phyloP scores from a whole-genome alignment of 352 stramenopile species.

The Phytophthora chlamydospora region DNA sequence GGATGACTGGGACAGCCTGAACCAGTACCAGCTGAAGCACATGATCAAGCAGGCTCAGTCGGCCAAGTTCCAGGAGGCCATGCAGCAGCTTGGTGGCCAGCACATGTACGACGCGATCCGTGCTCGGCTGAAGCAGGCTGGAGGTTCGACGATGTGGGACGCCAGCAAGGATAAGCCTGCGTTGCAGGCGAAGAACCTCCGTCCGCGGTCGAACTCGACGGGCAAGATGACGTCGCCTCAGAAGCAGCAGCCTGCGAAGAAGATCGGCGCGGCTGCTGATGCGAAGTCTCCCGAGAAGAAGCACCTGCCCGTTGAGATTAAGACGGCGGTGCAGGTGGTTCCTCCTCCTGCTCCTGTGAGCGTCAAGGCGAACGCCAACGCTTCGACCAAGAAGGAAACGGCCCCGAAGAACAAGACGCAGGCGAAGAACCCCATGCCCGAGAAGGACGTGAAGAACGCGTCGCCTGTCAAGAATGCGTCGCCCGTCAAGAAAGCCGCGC shows the following conservation, averaged over 20 bases:
- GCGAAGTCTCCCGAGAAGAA: constrained; percentile 15
- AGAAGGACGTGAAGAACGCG: constrained; percentile 4
- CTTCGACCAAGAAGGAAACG: constrained; percentile 2
- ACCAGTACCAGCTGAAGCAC: constrained; percentile 5
- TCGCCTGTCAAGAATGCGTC: constrained; percentile 9
- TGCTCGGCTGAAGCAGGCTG: constrained; percentile 14
- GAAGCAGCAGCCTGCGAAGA: constrained; percentile 3
- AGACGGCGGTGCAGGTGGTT: constrained; percentile 2
- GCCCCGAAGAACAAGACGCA: constrained; percentile 5
- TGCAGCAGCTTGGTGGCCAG: too few species aligned
- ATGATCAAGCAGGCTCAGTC: constrained; percentile 28
- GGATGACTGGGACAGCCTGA: constrained; percentile 8
- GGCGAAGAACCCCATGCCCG: background rate
- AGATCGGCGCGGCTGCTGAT: background rate
- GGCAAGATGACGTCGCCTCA: constrained; percentile 1
- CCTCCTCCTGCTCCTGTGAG: constrained; percentile 16
- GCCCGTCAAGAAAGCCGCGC: constrained; percentile 3
- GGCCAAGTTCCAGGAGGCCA: constrained; percentile 25
- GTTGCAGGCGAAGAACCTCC: constrained; percentile 21
- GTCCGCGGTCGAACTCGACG: background rate
- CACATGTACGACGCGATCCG: constrained; percentile 28
- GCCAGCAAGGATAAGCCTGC: constrained; percentile 14
- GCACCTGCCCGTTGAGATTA: constrained; percentile 5
- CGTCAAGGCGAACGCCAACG: constrained; percentile 7
- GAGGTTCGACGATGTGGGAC: constrained; percentile 20